Base-by-base conservation (phyloP, 345 rosid species). In the Corymbia maculata region DNA sequence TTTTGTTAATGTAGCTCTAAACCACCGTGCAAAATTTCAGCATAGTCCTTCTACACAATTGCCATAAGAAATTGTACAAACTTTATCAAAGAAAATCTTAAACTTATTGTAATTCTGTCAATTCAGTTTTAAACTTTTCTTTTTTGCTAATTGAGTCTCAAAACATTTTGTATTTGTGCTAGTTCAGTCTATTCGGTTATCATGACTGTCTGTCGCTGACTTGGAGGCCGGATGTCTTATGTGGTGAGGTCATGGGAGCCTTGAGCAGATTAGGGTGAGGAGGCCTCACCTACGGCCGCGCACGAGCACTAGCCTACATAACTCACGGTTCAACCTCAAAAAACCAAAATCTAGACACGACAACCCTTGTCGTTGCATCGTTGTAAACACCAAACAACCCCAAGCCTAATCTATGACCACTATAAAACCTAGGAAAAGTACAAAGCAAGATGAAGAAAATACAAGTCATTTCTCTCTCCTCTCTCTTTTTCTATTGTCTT, bases 151-250 rank as follows among this genome's bases (percentile, higher is more conserved):
- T 55, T 55, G 12, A 55, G 19, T 4, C 12, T 0, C 21, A 55
- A 55, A 36, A 55, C 1, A 0, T 8, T 22, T 55, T 55, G 2
- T 0, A 55, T 55, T 55, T 55, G 2, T 55, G 1, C 0, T 4
- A 22, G 24, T 55, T 55, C 4, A 55, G 9, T 55, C 28, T 8
- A 22, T 55, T 1, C 0, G 4, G 1, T 12, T 0, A 55, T 55
- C 0, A 21, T 55, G 24, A 12, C 0, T 8, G 12, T 9, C 61
- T 1, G 24, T 4, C 10, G 2, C 1, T 55, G 5, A 55, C 28
- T 8, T 22, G 28, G 28, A 22, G 21, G 61, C 8, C 0, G 2
- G 6, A 0, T 0, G 0, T 55, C 13, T 2, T 55, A 55, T 9
- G 13, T 55, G 61, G 61, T 22, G 61, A 22, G 61, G 28, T 28